These are phyloP conservation scores for Paecilomyces fulvus DNA, from an alignment of 2,329 filamentous ascomycete species.

Conservation along the genomic window DNA sequence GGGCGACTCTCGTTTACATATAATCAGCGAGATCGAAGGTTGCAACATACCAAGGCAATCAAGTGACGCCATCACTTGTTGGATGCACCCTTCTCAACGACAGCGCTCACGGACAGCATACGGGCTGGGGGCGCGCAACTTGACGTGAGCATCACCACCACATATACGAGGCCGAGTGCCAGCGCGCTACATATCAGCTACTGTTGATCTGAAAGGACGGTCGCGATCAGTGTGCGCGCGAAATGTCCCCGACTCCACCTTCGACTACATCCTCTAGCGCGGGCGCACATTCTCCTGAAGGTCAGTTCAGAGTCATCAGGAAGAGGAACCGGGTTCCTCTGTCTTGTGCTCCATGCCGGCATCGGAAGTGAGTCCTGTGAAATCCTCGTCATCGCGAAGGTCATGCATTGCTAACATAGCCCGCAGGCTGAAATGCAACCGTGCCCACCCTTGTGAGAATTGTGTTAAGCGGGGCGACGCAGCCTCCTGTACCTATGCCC, in stretches of 20 bases:
- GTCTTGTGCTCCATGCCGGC: conserved; percentile 83
- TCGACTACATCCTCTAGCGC: conserved; percentile 64
- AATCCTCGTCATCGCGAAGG: background rate
- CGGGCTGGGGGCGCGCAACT: background rate
- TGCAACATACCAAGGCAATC: background rate
- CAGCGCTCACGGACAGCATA: background rate
- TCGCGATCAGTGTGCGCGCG: conserved; percentile 6
- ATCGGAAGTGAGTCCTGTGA: conserved; percentile 63
- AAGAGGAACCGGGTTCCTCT: conserved; percentile 88
- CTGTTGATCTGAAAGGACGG: background rate
- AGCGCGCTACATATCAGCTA: background rate
- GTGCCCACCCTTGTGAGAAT: conserved; percentile 84
- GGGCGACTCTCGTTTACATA: background rate
- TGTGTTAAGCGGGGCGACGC: conserved; percentile 82
- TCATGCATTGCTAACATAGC: conserved; percentile 13
- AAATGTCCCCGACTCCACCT: conserved; percentile 34
- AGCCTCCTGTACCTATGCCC: conserved; percentile 74
- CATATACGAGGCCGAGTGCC: background rate
- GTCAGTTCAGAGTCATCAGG: conserved; percentile 77
- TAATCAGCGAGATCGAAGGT: background rate
- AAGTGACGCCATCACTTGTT: background rate
- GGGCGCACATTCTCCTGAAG: conserved; percentile 69
- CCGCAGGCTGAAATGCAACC: conserved; percentile 76
- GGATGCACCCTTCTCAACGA: background rate
- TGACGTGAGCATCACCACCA: background rate